Percentiles rank a stretch among this genome's conserved stretches.
phyloP scores from a whole-genome alignment of 2,329 filamentous ascomycete genomes.

The Orbilia oligospora region DNA sequence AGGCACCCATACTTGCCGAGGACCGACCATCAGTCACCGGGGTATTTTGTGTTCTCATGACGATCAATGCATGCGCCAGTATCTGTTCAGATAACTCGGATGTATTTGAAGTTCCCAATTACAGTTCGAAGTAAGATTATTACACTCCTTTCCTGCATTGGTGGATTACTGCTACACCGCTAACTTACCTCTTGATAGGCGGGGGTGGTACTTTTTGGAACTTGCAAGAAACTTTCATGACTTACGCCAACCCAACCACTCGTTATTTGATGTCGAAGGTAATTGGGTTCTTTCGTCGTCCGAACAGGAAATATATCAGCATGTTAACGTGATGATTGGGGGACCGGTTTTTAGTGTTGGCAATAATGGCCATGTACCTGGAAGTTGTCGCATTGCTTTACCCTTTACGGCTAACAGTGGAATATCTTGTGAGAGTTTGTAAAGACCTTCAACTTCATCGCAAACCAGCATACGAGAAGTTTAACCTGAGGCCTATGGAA shows the following conservation, averaged over 20 bases:
- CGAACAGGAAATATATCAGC: too few relatives aligned
- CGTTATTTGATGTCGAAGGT: slow-evolving; percentile 62
- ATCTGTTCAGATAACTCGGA: slow-evolving; percentile 29
- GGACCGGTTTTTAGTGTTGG: slow-evolving; percentile 55
- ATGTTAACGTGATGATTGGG: too few relatives aligned
- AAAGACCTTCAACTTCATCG: slow-evolving; percentile 62
- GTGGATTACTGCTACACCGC: too few relatives aligned
- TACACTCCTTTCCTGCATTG: too few relatives aligned
- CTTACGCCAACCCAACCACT: slow-evolving; percentile 61
- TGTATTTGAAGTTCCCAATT: slow-evolving; percentile 22
- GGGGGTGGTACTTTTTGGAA: slow-evolving; percentile 63
- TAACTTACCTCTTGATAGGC: slow-evolving; percentile 17
- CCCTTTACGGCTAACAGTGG: slow-evolving; percentile 62
- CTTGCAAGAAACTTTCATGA: slow-evolving; percentile 63
- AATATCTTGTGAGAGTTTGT: slow-evolving; percentile 61
- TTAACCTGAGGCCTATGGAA: slow-evolving; percentile 37
- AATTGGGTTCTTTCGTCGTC: too few relatives aligned
- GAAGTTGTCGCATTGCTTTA: slow-evolving; percentile 62
- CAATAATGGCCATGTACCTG: slow-evolving; percentile 63
- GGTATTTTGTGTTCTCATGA: slow-evolving; percentile 35
- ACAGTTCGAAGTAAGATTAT: slow-evolving; percentile 14
- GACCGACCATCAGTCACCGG: slow-evolving; percentile 13
- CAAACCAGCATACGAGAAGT: slow-evolving; percentile 44
- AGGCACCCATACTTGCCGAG: slow-evolving; percentile 15
- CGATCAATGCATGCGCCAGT: slow-evolving; percentile 28